Conservation (phyloP, 2,329 filamentous ascomycete species). For the Pseudogymnoascus sp. region DNA sequence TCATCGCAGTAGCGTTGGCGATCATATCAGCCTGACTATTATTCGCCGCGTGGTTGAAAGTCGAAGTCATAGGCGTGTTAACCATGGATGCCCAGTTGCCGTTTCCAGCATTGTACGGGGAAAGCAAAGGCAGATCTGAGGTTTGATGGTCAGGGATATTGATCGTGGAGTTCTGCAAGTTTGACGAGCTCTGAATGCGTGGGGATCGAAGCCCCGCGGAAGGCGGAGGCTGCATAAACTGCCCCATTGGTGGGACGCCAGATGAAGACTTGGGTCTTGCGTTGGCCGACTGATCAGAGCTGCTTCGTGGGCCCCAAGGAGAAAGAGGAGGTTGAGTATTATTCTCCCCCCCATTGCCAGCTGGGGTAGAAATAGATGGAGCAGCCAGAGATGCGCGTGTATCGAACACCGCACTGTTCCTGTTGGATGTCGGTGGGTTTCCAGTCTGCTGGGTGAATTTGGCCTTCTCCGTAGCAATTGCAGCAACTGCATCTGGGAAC, state of each 20-base stretch:
- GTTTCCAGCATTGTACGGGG: conserved; percentile 71
- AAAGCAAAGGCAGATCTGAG: conserved; percentile 75
- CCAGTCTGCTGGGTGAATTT: conserved; percentile 96
- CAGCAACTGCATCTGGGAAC: conserved; percentile 96
- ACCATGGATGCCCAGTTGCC: conserved; percentile 98
- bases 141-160: conserved; percentile 62
- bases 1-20: conserved; percentile 98
- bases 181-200: conserved; percentile 59
- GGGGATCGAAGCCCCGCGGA: conserved; percentile 75
- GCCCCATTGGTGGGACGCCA: conserved; percentile 81
- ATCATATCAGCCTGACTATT: conserved; percentile 86
- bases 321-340: conserved; percentile 63
- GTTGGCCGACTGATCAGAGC: conserved; percentile 38
- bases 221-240: conserved; percentile 79
- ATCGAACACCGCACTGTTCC: conserved; percentile 79
- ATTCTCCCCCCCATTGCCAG: conserved; percentile 52
- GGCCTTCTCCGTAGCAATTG: conserved; percentile 97
- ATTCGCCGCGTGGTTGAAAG: conserved; percentile 58
- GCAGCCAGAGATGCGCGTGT: conserved; percentile 66
- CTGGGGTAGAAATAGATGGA: conserved; percentile 66
- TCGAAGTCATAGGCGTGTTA: conserved; percentile 91
- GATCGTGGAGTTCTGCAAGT: conserved; percentile 79
- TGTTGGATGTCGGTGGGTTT: conserved; percentile 80
- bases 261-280: conserved; percentile 72
- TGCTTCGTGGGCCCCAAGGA: conserved; percentile 63